Evolutionary conservation across 164 flowering plant genomes (phyloP).

Genomic region (Tetracentron sinense): DNA sequence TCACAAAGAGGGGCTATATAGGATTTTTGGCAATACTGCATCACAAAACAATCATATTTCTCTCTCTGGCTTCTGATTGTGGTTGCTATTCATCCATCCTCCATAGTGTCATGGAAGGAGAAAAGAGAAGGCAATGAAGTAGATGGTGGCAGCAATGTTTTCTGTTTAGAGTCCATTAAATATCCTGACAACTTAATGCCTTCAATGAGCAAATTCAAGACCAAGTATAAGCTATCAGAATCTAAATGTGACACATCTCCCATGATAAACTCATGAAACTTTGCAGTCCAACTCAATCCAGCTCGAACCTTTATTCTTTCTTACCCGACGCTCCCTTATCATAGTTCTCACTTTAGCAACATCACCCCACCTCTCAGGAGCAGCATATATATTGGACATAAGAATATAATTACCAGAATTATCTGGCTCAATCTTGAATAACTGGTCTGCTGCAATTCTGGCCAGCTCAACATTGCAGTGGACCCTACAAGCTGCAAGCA

Average conservation of each 20-base stretch:
- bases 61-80: not conserved
- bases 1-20: too few species aligned
- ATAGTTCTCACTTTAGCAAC: slow-evolving; percentile 38
- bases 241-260: slow-evolving; percentile 33
- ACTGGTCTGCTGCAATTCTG: slow-evolving; percentile 32
- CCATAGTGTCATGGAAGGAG: slow-evolving; percentile 2
- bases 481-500: slow-evolving; percentile 42
- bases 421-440: slow-evolving; percentile 42
- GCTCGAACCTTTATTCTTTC: slow-evolving; percentile 38
- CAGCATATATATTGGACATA: slow-evolving; percentile 35
- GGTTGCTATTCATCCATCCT: slow-evolving; percentile 7
- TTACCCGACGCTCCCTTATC: slow-evolving; percentile 32
- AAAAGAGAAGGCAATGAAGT: slow-evolving; percentile 2
- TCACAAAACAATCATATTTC: not conserved
- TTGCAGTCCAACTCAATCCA: slow-evolving; percentile 36
- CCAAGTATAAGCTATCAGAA: slow-evolving; percentile 19
- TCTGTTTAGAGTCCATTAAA: slow-evolving; percentile 6
- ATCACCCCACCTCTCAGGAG: slow-evolving; percentile 28
- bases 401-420: slow-evolving; percentile 42
- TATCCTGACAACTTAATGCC: slow-evolving; percentile 26
- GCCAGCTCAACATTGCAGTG: slow-evolving; percentile 32
- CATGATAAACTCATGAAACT: slow-evolving; percentile 45
- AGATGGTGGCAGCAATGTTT: slow-evolving; percentile 4
- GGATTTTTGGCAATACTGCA: too few species aligned
- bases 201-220: slow-evolving; percentile 28